phyloP scores from a whole-genome alignment of 768 basidiomycete species.

The Suillus placidus region DNA sequence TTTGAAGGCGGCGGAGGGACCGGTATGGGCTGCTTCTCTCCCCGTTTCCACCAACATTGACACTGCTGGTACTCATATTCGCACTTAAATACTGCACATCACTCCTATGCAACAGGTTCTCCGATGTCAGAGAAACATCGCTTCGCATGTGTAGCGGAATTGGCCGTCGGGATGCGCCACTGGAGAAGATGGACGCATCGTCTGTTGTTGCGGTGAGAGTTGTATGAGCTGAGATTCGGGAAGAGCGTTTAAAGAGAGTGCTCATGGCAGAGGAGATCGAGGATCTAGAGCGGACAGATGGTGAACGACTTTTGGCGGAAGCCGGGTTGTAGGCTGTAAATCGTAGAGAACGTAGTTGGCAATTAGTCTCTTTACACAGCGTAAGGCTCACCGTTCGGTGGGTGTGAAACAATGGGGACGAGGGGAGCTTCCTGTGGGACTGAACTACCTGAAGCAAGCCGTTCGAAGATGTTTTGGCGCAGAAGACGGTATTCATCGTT shows the following conservation, averaged over 20 bases:
- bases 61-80: constrained; percentile 1
- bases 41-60: background rate
- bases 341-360: background rate
- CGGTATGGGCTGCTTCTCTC: constrained; percentile 44
- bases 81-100: constrained; percentile 21
- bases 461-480: constrained; percentile 82
- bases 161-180: constrained; percentile 45
- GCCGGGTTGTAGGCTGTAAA: constrained; percentile 22
- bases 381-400: constrained; percentile 12
- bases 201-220: constrained; percentile 42
- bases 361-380: constrained; percentile 12
- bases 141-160: constrained; percentile 45
- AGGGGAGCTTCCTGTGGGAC: constrained; percentile 67
- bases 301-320: constrained; percentile 40
- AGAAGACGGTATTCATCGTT: constrained; percentile 86
- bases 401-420: constrained; percentile 53
- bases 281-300: constrained; percentile 54
- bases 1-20: constrained; percentile 44
- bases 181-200: constrained; percentile 35
- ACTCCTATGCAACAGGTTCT: constrained; percentile 44
- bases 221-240: constrained; percentile 36
- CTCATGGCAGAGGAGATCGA: constrained; percentile 56
- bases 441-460: constrained; percentile 59
- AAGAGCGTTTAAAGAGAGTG: constrained; percentile 54
- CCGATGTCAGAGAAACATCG: constrained; percentile 25